Percentiles rank a stretch among this genome's conserved stretches.
Evolutionary conservation across 129 eudicot genomes (phyloP).

Genomic region (Artemisia tridentata): DNA sequence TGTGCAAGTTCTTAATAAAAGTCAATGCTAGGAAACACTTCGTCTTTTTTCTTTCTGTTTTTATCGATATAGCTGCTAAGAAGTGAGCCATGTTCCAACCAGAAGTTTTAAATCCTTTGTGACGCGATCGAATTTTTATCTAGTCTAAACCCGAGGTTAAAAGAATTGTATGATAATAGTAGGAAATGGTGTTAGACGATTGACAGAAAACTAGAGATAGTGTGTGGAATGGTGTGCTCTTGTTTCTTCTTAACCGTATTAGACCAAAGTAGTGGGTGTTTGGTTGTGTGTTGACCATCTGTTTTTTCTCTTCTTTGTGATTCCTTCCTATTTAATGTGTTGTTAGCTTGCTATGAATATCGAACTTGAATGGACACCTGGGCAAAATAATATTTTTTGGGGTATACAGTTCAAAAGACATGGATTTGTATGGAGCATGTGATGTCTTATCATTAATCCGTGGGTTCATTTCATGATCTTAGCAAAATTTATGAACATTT

Average conservation of each 20-base stretch:
- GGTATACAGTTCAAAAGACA: too few species aligned
- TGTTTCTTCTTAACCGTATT: neutral
- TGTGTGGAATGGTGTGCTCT: conserved; percentile 1
- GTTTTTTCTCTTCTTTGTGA: neutral
- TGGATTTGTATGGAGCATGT: too few species aligned
- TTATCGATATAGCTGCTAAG: conserved; percentile 5
- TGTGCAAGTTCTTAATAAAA: conserved; percentile 16
- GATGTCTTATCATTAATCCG: too few species aligned
- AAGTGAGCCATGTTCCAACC: neutral
- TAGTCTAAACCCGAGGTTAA: neutral
- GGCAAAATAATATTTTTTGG: too few species aligned
- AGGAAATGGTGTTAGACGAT: neutral
- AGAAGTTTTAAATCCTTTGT: neutral
- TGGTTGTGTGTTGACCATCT: neutral
- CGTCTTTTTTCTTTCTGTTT: neutral
- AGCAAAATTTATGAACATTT: too few species aligned
- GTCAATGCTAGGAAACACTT: neutral
- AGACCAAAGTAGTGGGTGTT: neutral
- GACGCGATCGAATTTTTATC: neutral
- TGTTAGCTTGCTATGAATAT: neutral
- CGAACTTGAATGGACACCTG: too few species aligned
- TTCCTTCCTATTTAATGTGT: too few species aligned
- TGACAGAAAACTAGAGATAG: neutral
- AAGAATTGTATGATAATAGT: conserved; percentile 13
- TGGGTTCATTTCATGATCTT: too few species aligned